phyloP scores from a whole-genome alignment of 2,329 filamentous ascomycete genomes.

The Aspergillus ibericus region DNA sequence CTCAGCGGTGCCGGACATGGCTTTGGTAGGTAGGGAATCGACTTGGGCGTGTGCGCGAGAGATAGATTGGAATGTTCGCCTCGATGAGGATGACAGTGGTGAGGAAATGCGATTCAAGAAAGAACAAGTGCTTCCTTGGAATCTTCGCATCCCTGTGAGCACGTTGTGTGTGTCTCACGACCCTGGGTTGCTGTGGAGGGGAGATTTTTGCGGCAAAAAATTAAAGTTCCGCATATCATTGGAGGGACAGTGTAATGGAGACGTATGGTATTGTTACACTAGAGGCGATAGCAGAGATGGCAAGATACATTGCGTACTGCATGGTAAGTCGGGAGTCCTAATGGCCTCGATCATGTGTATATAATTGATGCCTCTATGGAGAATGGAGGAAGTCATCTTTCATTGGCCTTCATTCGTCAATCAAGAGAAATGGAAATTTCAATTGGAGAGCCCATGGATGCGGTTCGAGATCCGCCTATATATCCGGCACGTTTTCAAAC shows the following conservation, averaged over 20 bases:
- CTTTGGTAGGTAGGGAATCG: slow-evolving; percentile 17
- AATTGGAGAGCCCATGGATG: background rate
- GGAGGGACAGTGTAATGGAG: slow-evolving; percentile 1
- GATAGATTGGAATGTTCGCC: slow-evolving; percentile 11
- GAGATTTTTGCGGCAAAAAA: slow-evolving; percentile 2
- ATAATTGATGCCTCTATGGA: no score
- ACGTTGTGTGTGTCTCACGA: slow-evolving; percentile 1
- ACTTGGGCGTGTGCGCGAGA: slow-evolving; percentile 12
- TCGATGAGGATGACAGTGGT: slow-evolving; percentile 9
- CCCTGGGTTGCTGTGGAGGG: background rate
- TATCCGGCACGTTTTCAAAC: background rate
- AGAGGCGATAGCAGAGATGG: background rate
- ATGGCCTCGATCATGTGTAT: background rate
- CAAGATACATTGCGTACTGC: background rate
- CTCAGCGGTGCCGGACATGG: slow-evolving; percentile 25
- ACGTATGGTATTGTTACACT: slow-evolving; percentile 11
- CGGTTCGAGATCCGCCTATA: background rate
- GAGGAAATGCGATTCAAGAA: slow-evolving; percentile 15
- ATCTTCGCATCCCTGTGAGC: slow-evolving; percentile 35
- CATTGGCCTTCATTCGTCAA: no score
- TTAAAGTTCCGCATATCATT: slow-evolving; percentile 5
- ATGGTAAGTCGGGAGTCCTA: background rate
- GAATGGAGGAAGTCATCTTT: no score
- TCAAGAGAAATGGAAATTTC: background rate
- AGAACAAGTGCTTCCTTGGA: slow-evolving; percentile 16